Base-by-base conservation (phyloP, 1,284 basidiomycete genomes). In the Amylostereum areolatum region DNA sequence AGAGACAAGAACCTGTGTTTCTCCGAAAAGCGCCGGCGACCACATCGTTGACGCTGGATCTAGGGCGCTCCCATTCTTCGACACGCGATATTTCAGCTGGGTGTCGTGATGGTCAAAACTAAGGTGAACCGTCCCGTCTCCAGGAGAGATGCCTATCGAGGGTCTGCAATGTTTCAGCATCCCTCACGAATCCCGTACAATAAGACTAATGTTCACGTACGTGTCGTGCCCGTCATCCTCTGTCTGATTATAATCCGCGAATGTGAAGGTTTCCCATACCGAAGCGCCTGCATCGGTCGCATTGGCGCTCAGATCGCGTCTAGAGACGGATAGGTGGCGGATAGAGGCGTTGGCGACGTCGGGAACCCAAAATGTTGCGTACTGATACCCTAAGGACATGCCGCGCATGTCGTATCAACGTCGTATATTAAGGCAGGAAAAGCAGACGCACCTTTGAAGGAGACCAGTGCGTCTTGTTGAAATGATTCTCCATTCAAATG, bases 101-200 rank as follows among this genome's bases (percentile, higher is more conserved):
- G 71, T 72, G 55, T 70, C 69, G 56, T 73, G 73, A 46, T 73
- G 67, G 47, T 74, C 71, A 50, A 71, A 74, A 3, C 64, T 64
- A 2, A 74, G 48, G 47, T 74, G 72, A 6, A 74, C 54, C 3
- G 69, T 68, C 4, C 72, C 72, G 43, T 73, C 72, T 9, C 62
- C 61, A 27, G 59, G 62, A 9, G 69, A 72, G 29, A 74, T 69
- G 5, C 72, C 72, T 0, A 74, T 52, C 0, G 69, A 70, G 5
- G 73, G 72, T 7, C 70, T 72, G 32, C 7, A 31, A 28, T 8
- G 24, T 40, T 24, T 24, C 18, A 28, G 18, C 18, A 5, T 5
- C 32, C 7, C 30, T 33, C 9, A n/a, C 28, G 29, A 29, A 6
- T 30, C 33, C 25, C 25, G 27, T 7, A 8, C 10, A 25, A 31